These are phyloP conservation scores for Fusarium decemcellulare DNA, from an alignment of 2,329 filamentous ascomycete genomes.

Conservation along the genomic window DNA sequence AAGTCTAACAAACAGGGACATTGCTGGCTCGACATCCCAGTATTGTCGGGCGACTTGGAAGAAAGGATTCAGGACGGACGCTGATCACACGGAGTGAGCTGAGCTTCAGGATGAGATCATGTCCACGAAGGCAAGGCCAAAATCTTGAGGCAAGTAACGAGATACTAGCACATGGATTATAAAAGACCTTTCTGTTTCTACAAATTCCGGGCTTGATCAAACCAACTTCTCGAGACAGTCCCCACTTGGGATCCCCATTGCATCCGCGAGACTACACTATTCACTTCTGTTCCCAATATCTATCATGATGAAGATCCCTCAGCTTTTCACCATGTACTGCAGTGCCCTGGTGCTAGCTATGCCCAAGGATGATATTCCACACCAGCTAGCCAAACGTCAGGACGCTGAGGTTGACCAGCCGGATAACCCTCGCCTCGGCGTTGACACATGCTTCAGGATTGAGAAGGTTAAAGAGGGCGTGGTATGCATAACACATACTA, in stretches of 20 bases:
- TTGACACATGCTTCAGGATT: neutral
- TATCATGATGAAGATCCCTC: neutral
- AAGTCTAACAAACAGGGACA: neutral
- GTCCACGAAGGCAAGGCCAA: neutral
- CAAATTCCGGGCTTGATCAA: neutral
- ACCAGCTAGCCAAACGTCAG: neutral
- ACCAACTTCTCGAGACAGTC: too few species aligned
- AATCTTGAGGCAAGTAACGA: too few species aligned
- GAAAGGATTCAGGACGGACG: neutral
- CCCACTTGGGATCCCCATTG: too few species aligned
- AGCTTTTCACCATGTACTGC: neutral
- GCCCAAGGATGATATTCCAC: neutral
- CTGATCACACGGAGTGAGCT: neutral
- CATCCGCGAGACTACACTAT: too few species aligned
- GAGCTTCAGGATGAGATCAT: neutral
- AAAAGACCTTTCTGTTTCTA: neutral
- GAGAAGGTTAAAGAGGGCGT: neutral
- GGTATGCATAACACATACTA: neutral
- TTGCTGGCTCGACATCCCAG: neutral
- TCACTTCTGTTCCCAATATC: too few species aligned
- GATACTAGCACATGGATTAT: too few species aligned
- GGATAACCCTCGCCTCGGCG: neutral
- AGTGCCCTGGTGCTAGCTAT: neutral
- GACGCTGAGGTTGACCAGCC: neutral
- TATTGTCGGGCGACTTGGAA: neutral